phyloP scores from a whole-genome alignment of 768 basidiomycete species.

The Stropharia rugosoannulata region DNA sequence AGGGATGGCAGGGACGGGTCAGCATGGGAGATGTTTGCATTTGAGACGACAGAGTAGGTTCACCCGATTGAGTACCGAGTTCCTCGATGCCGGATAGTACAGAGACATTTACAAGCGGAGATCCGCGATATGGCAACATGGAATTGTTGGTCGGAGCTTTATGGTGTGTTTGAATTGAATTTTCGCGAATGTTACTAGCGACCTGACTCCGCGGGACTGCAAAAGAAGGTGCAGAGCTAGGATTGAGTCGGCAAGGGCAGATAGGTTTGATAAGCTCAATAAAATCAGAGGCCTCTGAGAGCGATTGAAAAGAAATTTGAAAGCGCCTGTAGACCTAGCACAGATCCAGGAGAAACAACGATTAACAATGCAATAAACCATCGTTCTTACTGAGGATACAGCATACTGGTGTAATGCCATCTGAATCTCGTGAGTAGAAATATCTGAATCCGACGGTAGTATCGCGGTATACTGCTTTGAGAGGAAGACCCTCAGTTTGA shows the following conservation, averaged over 20 bases:
- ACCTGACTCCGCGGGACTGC: conserved; percentile 10
- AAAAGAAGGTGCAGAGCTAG: conserved; percentile 14
- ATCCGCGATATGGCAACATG: conserved; percentile 6
- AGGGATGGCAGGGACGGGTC: neutral
- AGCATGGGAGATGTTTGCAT: no score
- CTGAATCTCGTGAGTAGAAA: conserved; percentile 44
- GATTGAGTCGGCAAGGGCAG: conserved; percentile 73
- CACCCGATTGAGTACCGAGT: no score
- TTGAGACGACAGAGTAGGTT: no score
- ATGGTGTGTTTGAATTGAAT: neutral
- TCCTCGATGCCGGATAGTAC: no score
- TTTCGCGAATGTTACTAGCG: neutral
- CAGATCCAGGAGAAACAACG: neutral
- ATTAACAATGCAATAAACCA: neutral
- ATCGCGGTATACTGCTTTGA: conserved; percentile 80
- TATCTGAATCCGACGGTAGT: conserved; percentile 75
- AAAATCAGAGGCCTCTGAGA: conserved; percentile 50
- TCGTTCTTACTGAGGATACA: neutral
- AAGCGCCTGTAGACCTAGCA: conserved; percentile 69
- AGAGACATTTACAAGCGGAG: conserved; percentile 7
- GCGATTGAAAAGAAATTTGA: conserved; percentile 66
- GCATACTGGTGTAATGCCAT: conserved; percentile 10
- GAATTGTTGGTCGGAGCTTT: neutral
- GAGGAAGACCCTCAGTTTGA: conserved; percentile 56
- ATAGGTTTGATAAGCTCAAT: conserved; percentile 62